These are phyloP conservation scores for Hymenoscyphus scutula DNA, from an alignment of 2,329 filamentous ascomycete species.

Conservation along the genomic window DNA sequence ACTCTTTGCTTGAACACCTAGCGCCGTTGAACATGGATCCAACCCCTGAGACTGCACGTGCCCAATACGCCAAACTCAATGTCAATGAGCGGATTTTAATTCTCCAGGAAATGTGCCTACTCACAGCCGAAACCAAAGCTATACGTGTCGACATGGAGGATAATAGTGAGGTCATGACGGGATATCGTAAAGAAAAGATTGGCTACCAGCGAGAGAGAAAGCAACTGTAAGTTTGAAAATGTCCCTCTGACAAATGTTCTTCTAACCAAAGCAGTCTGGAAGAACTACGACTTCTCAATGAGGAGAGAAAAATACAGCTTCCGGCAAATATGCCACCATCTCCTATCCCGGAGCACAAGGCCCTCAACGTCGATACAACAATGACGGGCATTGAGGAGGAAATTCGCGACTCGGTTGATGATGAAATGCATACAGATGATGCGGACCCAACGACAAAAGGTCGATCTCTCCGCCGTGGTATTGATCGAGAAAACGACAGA, in stretches of 20 bases:
- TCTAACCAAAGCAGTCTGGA: slow-evolving; percentile 55
- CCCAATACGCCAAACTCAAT: slow-evolving; percentile 73
- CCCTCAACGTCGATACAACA: slow-evolving; percentile 54
- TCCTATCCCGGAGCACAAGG: slow-evolving; percentile 49
- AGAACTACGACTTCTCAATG: slow-evolving; percentile 67
- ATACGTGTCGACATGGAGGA: slow-evolving; percentile 88
- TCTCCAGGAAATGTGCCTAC: slow-evolving; percentile 80
- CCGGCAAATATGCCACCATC: slow-evolving; percentile 70
- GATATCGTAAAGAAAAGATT: slow-evolving; percentile 92
- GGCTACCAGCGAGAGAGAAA: slow-evolving; percentile 80
- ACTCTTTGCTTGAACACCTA: slow-evolving; percentile 76
- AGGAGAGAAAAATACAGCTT: slow-evolving; percentile 69
- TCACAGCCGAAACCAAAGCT: slow-evolving; percentile 82
- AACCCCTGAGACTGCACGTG: slow-evolving; percentile 68
- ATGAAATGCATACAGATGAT: slow-evolving; percentile 66
- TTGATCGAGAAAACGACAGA: slow-evolving; percentile 68
- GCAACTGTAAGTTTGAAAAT: slow-evolving; percentile 51
- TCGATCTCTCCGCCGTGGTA: slow-evolving; percentile 58
- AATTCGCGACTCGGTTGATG: slow-evolving; percentile 50
- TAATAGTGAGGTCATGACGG: slow-evolving; percentile 91
- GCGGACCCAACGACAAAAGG: slow-evolving; percentile 56
- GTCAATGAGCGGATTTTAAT: slow-evolving; percentile 78
- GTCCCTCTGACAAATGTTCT: neutral
- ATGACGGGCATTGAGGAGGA: slow-evolving; percentile 65
- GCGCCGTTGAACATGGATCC: slow-evolving; percentile 75